Evolutionary conservation across 768 basidiomycete genomes (phyloP).

Genomic region (Amanita pseudoporphyria): DNA sequence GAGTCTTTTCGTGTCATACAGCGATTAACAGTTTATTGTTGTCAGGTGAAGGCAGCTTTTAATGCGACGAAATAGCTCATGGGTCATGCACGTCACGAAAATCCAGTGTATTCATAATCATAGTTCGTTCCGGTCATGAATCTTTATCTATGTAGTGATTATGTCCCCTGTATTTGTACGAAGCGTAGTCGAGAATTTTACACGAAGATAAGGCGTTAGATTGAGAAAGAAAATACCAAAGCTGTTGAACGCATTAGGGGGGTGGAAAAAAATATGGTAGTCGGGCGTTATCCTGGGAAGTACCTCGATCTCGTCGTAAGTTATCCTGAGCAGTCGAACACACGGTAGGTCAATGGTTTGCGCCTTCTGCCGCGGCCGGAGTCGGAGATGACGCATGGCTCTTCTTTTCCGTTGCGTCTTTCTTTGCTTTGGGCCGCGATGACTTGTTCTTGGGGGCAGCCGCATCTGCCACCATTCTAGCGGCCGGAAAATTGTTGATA

Average conservation of each 20-base stretch:
- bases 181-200: slow-evolving; percentile 1
- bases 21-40: not conserved
- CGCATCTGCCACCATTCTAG: slow-evolving; percentile 81
- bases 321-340: not conserved
- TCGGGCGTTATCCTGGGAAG: not conserved
- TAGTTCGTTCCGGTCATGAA: not conserved
- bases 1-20: not conserved
- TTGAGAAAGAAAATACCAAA: not conserved
- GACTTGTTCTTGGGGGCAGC: slow-evolving; percentile 60
- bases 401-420: slow-evolving; percentile 23
- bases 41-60: slow-evolving; percentile 18
- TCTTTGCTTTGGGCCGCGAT: slow-evolving; percentile 62
- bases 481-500: not conserved
- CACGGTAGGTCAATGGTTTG: not conserved
- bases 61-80: slow-evolving; percentile 5
- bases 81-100: not conserved
- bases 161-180: slow-evolving; percentile 7
- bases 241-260: not conserved
- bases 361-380: not conserved
- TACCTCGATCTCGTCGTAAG: not conserved
- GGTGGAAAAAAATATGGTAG: not conserved
- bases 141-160: not conserved
- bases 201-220: not conserved
- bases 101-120: not conserved
- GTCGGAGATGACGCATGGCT: slow-evolving; percentile 9